These are phyloP conservation scores for Globisporangium parvum DNA, from an alignment of 352 stramenopile genomes.

Conservation along the genomic window DNA sequence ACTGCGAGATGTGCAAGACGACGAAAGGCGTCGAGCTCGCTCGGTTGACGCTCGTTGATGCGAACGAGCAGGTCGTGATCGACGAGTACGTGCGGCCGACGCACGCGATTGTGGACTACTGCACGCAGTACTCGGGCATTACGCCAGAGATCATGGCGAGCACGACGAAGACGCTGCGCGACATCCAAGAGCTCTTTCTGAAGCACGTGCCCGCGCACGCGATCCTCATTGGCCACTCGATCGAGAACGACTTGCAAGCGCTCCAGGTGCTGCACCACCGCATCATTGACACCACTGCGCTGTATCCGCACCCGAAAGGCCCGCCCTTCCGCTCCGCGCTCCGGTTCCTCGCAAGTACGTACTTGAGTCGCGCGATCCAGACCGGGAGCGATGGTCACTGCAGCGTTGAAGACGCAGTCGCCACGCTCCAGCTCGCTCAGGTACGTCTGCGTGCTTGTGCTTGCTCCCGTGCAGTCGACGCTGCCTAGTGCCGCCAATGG, in stretches of 20 bases:
- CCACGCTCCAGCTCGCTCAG: slow-evolving; percentile 65
- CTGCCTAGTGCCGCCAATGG: background rate
- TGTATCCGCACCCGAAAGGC: slow-evolving; percentile 81
- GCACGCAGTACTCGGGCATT: slow-evolving; percentile 83
- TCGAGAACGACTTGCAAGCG: slow-evolving; percentile 81
- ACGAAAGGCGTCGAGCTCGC: slow-evolving; percentile 84
- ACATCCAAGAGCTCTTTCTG: slow-evolving; percentile 64
- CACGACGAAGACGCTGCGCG: slow-evolving; percentile 48
- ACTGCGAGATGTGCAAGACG: slow-evolving; percentile 87
- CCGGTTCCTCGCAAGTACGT: slow-evolving; percentile 68
- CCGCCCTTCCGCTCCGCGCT: slow-evolving; percentile 72
- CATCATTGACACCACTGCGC: slow-evolving; percentile 73
- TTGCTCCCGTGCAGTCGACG: background rate
- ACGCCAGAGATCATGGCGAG: slow-evolving; percentile 73
- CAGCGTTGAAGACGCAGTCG: slow-evolving; percentile 76
- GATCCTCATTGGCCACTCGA: slow-evolving; percentile 84
- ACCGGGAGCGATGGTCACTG: slow-evolving; percentile 66
- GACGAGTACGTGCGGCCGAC: slow-evolving; percentile 78
- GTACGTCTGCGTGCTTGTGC: slow-evolving; percentile 4
- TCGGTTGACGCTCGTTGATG: slow-evolving; percentile 66
- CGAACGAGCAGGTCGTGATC: slow-evolving; percentile 56
- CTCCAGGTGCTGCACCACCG: slow-evolving; percentile 65
- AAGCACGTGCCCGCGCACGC: slow-evolving; percentile 52
- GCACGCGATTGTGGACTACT: slow-evolving; percentile 86
- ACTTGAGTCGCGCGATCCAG: slow-evolving; percentile 67